Base-by-base conservation (phyloP, 169 alveolate species). In the Cryptosporidium viatorum region DNA sequence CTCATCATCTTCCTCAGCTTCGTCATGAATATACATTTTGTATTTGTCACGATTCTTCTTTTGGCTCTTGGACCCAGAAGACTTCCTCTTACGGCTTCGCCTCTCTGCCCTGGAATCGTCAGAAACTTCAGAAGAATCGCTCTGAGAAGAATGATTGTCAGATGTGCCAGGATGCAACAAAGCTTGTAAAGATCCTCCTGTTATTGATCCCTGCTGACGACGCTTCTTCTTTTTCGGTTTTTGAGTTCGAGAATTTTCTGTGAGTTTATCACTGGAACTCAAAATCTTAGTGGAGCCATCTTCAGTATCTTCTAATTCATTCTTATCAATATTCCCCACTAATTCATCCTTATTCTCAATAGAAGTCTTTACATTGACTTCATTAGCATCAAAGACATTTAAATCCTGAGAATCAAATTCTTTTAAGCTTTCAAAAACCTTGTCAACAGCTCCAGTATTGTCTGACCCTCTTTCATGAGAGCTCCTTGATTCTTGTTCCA, bases 1-100 rank as follows among this genome's bases (percentile, higher is more conserved):
- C 18, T 80, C 89, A n/a, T 80, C 87, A n/a, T 80, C 89, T 50
- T 80, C 89, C 10, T 80, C 89, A 9, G 89, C 89, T 41, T 80
- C 80, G 12, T 80, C 75, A 21, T 80, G 37, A 23, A 80, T 80
- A 41, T 37, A 80, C 50, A 80, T 26, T 16, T 35, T 52, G 59
- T 70, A 48, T 41, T 45, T 45, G 8, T 70, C 65, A 16, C 84
- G 59, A 45, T n/a, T 43, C 39, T 70, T 70, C 26, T 70, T 70
- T 8, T 70, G 84, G 8, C 84, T 21, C 12, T 70, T 70, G 5
- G 59, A 48, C 9, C n/a, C 55, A 14, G 21, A 48, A 48, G 55
- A 26, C 65, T 70, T 41, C 16, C 59, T 70, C 39, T 70, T 70
- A 12, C 67, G 58, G 39, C 7, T 43, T 21, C 65, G 67, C 18